Base-by-base conservation (phyloP, 2,329 filamentous ascomycete species). In the Alternaria rosae region DNA sequence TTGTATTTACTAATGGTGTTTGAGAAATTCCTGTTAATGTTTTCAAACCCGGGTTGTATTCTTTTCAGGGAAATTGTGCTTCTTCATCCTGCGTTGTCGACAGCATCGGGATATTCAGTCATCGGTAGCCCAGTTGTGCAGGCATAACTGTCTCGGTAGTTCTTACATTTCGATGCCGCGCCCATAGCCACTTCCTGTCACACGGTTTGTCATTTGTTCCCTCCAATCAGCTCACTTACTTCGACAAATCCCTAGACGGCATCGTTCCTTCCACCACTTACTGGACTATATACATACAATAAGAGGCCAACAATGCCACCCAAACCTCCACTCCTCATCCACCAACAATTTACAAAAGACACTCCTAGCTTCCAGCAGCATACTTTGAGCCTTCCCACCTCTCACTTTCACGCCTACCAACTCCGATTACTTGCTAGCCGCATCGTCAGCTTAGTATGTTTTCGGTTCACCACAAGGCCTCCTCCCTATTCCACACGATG, bases 341-440 rank as follows among this genome's bases (percentile, higher is more conserved):
- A 57, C 41, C 54, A 64, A 45, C 47, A 69, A 59, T 54, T 61
- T 62, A 64, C 52, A 57, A 59, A 48, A 23, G 56, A 64, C 61
- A 68, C 57, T 62, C 58, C 62, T 71, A 71, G 55, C 63, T 38
- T 45, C 43, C 47, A 66, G 58, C 57, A 70, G 54, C 62, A 67
- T 60, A 57, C 43, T 44, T 38, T 51, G 57, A 56, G 47, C 17
- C 35, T 52, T 48, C 47, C 44, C 42, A 60, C 30, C 52, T 41
- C 60, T 57, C 48, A 48, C 51, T 50, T 45, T 35, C 11, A 17
- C 48, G 23, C 44, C 47, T 57, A 61, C 35, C 30, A 55, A 35
- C 10, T 11, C 48, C 25, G 26, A 42, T 15, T 20, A 20, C 52
- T 51, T 45, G 54, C 57, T 59, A 45, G 56, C 52, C 25, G 21